Evolutionary conservation across 2,329 filamentous ascomycete species (phyloP), one percentile per base, ranked within the genome.

Genomic region (Tricladium varicosporioides): DNA sequence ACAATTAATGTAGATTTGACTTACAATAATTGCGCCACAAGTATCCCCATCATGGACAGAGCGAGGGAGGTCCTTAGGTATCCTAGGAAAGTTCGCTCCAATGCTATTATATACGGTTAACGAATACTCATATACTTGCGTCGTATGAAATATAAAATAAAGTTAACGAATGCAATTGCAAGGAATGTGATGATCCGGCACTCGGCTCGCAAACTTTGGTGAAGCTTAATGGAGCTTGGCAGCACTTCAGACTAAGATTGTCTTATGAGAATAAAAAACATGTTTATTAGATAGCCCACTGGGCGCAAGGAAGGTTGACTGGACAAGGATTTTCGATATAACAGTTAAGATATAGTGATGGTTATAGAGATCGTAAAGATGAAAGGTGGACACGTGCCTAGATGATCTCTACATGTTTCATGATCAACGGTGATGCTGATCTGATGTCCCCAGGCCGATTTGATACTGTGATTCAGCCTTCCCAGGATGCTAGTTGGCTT

Each of bases 41-140:
- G 65, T 2, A 87, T 81, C 15, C 87, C 86, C 16, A 85, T 74
- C 73, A 89, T 86, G 13, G 86, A 84, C 42, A 91, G 76, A n/a
- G 81, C 78, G 40, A 88, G 72, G 0, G 86, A 89, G 1, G 87
- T 91, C 16, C 88, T 82, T 31, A 91, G 78, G 70, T 91, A 91
- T 31, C 80, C 86, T 15, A 92, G 80, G 67, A 87, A 92, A 15
- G 88, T 92, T 56, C 88, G 78, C 72, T 92, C 87, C 54, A 91
- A 80, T 40, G 88, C 88, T 91, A 65, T 50, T 54, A 2, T 31
- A 10, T 5, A 44, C 31, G 7, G 47, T 57, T 16, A 58, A 45
- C 42, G 40, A 33, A 44, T 2, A 31, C 49, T 27, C 27, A 49
- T 27, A 32, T 32, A 40, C 19, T 10, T 42, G 22, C 16, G 19